These are phyloP conservation scores for Magnolia sinica DNA, from an alignment of 164 flowering plant genomes.

Conservation along the genomic window DNA sequence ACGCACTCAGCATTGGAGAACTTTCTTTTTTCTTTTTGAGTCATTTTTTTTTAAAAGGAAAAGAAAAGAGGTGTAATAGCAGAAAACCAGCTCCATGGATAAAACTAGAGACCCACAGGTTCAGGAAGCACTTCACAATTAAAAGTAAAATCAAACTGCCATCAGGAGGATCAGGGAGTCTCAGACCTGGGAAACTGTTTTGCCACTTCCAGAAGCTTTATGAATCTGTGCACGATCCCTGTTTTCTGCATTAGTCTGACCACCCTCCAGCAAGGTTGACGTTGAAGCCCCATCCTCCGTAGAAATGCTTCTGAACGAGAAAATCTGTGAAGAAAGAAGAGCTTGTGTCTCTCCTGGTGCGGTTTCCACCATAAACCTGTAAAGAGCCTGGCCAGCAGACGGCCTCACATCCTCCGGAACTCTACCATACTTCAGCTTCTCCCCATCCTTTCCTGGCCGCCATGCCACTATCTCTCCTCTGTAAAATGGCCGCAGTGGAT, in stretches of 20 bases:
- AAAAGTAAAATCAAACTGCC: not conserved
- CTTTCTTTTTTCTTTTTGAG: not conserved
- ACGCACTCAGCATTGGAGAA: not conserved
- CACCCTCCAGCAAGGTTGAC: constrained; percentile 24
- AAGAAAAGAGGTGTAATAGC: not conserved
- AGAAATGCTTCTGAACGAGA: constrained; percentile 72
- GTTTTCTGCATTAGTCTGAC: constrained; percentile 18
- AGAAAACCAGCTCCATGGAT: no score
- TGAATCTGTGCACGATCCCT: constrained; percentile 19
- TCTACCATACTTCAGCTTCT: constrained; percentile 87
- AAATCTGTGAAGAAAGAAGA: constrained; percentile 81
- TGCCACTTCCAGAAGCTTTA: constrained; percentile 39
- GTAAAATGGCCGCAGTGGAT: constrained; percentile 91
- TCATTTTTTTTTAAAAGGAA: no score
- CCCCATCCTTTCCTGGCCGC: constrained; percentile 68
- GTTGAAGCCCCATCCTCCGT: constrained; percentile 39
- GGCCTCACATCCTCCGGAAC: constrained; percentile 88
- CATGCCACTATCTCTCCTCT: constrained; percentile 93
- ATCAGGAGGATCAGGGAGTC: not conserved
- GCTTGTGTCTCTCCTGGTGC: constrained; percentile 53
- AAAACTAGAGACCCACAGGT: no score
- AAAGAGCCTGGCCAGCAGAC: constrained; percentile 89
- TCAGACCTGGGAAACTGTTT: constrained; percentile 9
- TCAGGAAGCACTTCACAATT: no score
- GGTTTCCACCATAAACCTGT: constrained; percentile 76